Evolutionary conservation across 495 filamentous ascomycete genomes (phyloP).

Genomic region (Talaromyces wortmannii): DNA sequence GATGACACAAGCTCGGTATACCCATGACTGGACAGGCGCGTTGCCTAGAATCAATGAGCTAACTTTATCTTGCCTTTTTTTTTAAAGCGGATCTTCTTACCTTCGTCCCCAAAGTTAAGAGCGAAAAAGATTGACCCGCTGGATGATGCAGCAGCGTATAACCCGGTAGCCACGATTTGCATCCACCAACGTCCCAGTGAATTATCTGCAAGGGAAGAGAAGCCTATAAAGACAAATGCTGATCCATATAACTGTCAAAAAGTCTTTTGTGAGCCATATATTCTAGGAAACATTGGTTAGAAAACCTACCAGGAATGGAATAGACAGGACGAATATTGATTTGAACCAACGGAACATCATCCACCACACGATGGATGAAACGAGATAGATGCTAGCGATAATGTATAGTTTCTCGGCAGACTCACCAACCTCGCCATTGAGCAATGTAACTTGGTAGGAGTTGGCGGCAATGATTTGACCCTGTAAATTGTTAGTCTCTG

Average conservation of each 20-base stretch:
- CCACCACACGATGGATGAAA: conserved; percentile 57
- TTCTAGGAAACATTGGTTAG: background rate
- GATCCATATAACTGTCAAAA: conserved; percentile 41
- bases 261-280: background rate
- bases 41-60: conserved; percentile 23
- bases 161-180: conserved; percentile 50
- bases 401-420: conserved; percentile 56
- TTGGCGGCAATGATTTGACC: conserved; percentile 63
- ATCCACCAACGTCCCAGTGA: conserved; percentile 36
- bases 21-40: conserved; percentile 55
- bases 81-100: conserved; percentile 14
- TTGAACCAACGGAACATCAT: conserved; percentile 47
- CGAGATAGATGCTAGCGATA: conserved; percentile 56
- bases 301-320: conserved; percentile 42
- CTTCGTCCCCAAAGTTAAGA: conserved; percentile 62
- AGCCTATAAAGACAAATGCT: conserved; percentile 33
- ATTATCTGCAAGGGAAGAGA: conserved; percentile 37
- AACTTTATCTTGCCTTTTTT: background rate
- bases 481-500: background rate
- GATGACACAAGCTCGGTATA: conserved; percentile 55
- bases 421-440: conserved; percentile 53
- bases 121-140: conserved; percentile 57
- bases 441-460: conserved; percentile 61
- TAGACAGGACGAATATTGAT: conserved; percentile 48
- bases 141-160: conserved; percentile 54